phyloP scores from a whole-genome alignment of 2,329 filamentous ascomycete genomes.

The Lecanicillium sp. region DNA sequence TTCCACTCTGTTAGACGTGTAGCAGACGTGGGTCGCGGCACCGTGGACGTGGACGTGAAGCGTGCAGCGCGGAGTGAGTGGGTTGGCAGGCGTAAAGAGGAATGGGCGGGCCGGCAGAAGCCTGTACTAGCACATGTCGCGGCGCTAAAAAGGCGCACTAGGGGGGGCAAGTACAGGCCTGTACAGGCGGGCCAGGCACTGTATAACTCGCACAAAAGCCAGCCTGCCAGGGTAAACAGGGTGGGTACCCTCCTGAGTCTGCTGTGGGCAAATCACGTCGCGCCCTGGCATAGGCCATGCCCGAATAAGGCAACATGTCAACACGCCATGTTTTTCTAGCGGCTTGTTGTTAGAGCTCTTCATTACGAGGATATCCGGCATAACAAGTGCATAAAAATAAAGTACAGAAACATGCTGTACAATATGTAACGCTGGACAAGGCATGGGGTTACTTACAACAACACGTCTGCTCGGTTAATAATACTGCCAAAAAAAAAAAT shows the following conservation, averaged over 20 bases:
- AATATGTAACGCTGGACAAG: no score
- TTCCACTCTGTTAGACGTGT: constrained; percentile 7
- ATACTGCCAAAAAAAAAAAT: no score
- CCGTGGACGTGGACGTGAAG: constrained; percentile 6
- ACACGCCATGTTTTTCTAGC: constrained; percentile 4
- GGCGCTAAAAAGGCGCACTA: no score
- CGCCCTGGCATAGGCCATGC: constrained; percentile 3
- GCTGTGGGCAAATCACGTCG: constrained; percentile 3
- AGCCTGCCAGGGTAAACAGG: no score
- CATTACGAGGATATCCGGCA: no score
- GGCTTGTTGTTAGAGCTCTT: no score
- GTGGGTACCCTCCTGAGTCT: not conserved
- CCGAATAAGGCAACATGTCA: constrained; percentile 8
- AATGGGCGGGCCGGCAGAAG: not conserved
- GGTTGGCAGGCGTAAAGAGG: not conserved
- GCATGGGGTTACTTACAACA: no score
- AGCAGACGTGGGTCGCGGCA: constrained; percentile 7
- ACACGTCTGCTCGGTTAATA: no score
- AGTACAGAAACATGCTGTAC: no score
- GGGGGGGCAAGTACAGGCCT: no score
- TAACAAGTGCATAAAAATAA: no score
- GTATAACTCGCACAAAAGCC: not conserved
- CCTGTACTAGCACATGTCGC: no score
- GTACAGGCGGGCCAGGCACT: not conserved
- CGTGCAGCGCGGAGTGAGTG: constrained; percentile 1